Base-by-base conservation (phyloP, 2,329 filamentous ascomycete genomes). In the Phymatotrichopsis omnivora region DNA sequence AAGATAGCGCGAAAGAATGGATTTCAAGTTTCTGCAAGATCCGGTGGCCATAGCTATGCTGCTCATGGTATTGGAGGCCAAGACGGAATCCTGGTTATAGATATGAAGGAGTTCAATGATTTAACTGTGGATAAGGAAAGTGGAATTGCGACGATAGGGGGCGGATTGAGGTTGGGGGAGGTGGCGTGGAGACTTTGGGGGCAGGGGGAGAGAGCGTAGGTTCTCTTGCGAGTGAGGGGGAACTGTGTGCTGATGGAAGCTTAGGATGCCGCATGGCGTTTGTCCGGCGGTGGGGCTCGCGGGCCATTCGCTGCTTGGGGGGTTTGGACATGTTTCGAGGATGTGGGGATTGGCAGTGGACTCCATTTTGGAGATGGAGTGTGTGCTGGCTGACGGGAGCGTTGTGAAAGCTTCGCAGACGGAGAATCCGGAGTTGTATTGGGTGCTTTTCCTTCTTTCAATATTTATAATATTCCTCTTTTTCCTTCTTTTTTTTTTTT, bases 11-110 rank as follows among this genome's bases (percentile, higher is more conserved):
- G n/a, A n/a, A n/a, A n/a, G n/a, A n/a, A n/a, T n/a, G n/a, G n/a
- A n/a, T n/a, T n/a, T n/a, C n/a, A 73, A 52, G 74, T 80, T 0
- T 75, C 80, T 57, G 71, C 77, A 17, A 73, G 69, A 52, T 76
- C 74, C 2, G 78, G 77, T 3, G 78, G 78, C 0, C 78, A 81
- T 56, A 80, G 75, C 0, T 82, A 77, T 52, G 76, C 66, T 1
- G 68, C 67, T 0, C 68, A 66, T 48, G 68, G 68, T 3, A 64
- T 69, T 1, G 69, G 69, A 23, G 70, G 70, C 6, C 64, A 69
- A 54, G 62, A 73, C 45, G 69, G 69, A 3, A 64, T 65, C 31
- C 59, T 73, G 53, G 63, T 69, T 6, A 65, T 74, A 23, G 66
- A 69, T 54, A 61, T 74, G 39, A 61, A 68, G 51, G 58, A 63